Conservation (phyloP, 139 green algal genomes). For the Auxenochlorella pyrenoidosa region DNA sequence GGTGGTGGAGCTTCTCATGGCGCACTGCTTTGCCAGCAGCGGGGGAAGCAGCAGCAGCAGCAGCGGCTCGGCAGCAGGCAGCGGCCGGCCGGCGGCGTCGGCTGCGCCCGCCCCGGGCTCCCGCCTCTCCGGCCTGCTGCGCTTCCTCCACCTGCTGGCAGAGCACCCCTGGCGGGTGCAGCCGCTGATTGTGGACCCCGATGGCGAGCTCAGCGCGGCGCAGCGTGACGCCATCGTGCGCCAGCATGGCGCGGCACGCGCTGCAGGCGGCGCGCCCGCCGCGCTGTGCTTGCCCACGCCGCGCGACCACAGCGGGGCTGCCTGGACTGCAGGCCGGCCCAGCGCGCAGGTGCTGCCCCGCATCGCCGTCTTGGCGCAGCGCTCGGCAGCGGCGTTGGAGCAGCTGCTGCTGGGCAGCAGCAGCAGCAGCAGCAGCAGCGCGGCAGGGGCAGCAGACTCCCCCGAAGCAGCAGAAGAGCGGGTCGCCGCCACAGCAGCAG, state of each 20-base stretch:
- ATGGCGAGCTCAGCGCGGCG: constrained; percentile 44
- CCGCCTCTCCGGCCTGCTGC: constrained; percentile 67
- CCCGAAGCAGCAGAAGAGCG: constrained; percentile 15
- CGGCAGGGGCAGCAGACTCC: background rate
- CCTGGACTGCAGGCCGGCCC: constrained; percentile 42
- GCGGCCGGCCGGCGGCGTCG: background rate
- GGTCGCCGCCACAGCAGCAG: background rate
- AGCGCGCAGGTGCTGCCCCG: constrained; percentile 35
- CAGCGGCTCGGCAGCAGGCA: background rate
- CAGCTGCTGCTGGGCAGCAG: constrained; percentile 11
- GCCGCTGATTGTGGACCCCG: constrained; percentile 76
- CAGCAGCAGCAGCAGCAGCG: background rate
- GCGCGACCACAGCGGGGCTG: constrained; percentile 42
- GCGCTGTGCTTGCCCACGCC: constrained; percentile 66
- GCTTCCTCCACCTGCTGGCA: constrained; percentile 75
- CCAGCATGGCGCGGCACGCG: background rate
- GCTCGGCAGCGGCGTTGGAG: constrained; percentile 20
- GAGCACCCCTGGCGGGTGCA: constrained; percentile 66
- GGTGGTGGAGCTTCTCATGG: constrained; percentile 78
- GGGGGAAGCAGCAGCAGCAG: background rate
- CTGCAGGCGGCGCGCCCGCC: constrained; percentile 31
- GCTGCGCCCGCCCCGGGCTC: constrained; percentile 39
- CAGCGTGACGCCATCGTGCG: constrained; percentile 27
- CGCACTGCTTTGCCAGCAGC: constrained; percentile 51
- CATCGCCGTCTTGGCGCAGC: constrained; percentile 40